A percentile compares a stretch with the other conserved stretches of the same genome.
These are phyloP conservation scores for Cylindrodendrum hubeiense DNA, from an alignment of 2,329 filamentous ascomycete species.

Conservation along the genomic window DNA sequence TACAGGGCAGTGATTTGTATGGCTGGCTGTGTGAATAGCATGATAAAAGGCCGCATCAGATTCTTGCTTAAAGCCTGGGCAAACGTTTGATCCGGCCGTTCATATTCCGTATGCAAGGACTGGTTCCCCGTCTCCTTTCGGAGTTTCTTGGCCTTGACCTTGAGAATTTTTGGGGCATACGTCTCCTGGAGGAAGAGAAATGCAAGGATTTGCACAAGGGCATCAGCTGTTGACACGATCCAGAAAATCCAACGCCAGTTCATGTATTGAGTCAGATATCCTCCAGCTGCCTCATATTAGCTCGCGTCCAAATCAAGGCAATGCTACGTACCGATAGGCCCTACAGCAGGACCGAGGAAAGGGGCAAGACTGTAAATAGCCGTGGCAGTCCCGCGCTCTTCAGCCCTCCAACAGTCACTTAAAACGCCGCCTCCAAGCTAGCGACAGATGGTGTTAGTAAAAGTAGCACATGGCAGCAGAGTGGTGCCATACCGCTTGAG, in stretches of 20 bases:
- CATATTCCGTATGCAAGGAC: constrained; percentile 44
- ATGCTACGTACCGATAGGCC: constrained; percentile 50
- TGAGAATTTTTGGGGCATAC: constrained; percentile 50
- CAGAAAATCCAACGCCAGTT: constrained; percentile 62
- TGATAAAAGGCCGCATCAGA: constrained; percentile 60
- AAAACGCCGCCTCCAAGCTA: constrained; percentile 59
- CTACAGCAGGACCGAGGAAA: constrained; percentile 58
- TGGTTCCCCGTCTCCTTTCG: constrained; percentile 46
- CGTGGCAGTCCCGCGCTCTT: constrained; percentile 51
- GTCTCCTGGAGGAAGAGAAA: constrained; percentile 56
- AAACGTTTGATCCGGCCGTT: constrained; percentile 43
- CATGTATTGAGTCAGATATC: constrained; percentile 52
- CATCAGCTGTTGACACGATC: constrained; percentile 54
- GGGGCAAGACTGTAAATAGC: constrained; percentile 54
- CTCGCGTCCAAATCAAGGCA: too few relatives aligned
- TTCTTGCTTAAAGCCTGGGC: constrained; percentile 43
- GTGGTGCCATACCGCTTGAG: constrained; percentile 53
- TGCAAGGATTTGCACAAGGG: constrained; percentile 48
- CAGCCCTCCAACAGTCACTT: constrained; percentile 61
- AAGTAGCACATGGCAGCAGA: accelerated
- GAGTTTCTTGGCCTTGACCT: constrained; percentile 43
- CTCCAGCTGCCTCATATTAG: constrained; percentile 46
- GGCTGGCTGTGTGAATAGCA: constrained; percentile 64
- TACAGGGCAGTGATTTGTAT: constrained; percentile 63
- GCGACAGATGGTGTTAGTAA: background rate